phyloP scores from a whole-genome alignment of 345 rosid genomes.

The Ceriops decandra region DNA sequence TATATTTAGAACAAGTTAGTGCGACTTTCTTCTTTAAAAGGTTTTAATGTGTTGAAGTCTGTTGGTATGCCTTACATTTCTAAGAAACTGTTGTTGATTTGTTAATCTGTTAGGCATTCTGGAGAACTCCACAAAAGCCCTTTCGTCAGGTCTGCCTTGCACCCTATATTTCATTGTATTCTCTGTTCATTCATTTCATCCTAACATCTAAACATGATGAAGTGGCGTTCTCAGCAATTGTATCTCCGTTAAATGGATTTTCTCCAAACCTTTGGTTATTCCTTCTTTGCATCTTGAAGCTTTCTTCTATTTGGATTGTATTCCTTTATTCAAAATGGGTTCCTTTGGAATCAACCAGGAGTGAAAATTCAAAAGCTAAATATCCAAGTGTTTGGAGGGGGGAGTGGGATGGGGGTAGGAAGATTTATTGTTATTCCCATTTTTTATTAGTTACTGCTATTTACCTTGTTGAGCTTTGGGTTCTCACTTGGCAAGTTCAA shows the following conservation, averaged over 20 bases:
- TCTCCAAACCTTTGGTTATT: not conserved
- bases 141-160: constrained; percentile 63
- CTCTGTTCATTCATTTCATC: not conserved
- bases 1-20: constrained; percentile 72
- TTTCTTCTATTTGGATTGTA: not conserved
- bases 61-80: not conserved
- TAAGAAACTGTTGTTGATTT: not conserved
- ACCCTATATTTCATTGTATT: not conserved
- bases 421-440: too few relatives aligned
- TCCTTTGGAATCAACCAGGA: not conserved
- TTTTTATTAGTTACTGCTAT: too few relatives aligned
- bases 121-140: constrained; percentile 91
- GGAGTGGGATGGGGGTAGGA: too few relatives aligned
- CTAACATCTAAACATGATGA: not conserved
- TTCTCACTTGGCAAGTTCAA: too few relatives aligned
- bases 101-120: constrained; percentile 55
- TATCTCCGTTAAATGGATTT: not conserved
- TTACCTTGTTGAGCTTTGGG: too few relatives aligned
- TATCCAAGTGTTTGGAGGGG: too few relatives aligned
- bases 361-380: not conserved
- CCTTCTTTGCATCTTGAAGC: not conserved
- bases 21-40: not conserved
- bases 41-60: not conserved
- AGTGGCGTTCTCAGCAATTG: not conserved
- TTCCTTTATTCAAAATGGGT: not conserved